phyloP scores from a whole-genome alignment of 495 filamentous ascomycete genomes.

The Annulohypoxylon moriforme region DNA sequence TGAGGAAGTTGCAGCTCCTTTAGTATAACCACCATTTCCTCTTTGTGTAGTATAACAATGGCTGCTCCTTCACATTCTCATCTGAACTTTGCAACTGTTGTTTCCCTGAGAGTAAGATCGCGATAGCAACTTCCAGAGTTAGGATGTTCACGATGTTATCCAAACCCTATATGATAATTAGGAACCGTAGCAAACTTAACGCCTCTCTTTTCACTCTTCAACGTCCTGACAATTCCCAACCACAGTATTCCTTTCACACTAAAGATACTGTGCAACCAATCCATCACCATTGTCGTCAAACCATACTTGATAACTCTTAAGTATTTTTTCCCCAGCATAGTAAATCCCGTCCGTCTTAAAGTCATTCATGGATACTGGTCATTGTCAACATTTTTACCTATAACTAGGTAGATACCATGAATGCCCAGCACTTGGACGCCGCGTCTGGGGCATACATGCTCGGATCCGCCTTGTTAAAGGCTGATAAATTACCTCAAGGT shows the following conservation, averaged over 20 bases:
- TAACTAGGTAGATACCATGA: neutral
- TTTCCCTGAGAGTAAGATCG: neutral
- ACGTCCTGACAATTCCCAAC: neutral
- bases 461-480: neutral
- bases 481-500: neutral
- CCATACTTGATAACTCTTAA: too few species aligned
- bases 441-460: neutral
- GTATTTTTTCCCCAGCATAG: neutral
- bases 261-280: neutral
- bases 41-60: neutral
- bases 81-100: neutral
- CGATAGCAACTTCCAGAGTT: neutral
- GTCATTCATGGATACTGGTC: neutral
- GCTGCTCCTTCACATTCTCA: neutral
- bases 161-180: neutral
- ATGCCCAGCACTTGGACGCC: neutral
- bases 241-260: neutral
- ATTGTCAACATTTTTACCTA: neutral
- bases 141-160: neutral
- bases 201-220: neutral
- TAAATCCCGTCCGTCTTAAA: neutral
- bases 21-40: neutral
- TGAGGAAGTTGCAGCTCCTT: neutral
- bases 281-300: neutral
- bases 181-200: neutral